Conservation (phyloP, 371 early-diverging fungal species). For the Modicella reniformis region DNA sequence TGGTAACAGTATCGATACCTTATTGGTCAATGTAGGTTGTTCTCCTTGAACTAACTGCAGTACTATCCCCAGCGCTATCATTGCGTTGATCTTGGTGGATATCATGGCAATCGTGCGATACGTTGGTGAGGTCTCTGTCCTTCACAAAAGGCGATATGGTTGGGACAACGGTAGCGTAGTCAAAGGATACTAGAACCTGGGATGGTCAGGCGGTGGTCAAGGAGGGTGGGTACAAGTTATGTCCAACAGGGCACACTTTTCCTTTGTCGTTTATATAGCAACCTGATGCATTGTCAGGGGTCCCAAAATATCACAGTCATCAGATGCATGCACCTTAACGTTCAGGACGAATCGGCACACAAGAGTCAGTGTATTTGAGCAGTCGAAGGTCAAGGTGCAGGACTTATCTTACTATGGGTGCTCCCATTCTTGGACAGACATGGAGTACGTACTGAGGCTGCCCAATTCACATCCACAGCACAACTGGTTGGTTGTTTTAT, state of each 20-base stretch:
- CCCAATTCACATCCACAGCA: too few relatives aligned
- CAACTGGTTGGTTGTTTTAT: too few relatives aligned
- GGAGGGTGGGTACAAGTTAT: neutral
- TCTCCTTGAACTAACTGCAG: conserved; percentile 18
- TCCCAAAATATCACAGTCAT: neutral
- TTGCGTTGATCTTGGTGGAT: conserved; percentile 9
- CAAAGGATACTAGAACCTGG: neutral
- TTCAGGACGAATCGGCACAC: neutral
- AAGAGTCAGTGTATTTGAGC: neutral
- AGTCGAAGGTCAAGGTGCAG: neutral
- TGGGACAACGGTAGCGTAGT: neutral
- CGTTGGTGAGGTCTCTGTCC: too few relatives aligned
- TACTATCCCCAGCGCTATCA: conserved; percentile 22
- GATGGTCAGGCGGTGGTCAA: neutral
- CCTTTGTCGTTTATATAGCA: neutral
- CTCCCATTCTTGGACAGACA: too few relatives aligned
- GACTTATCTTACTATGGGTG: too few relatives aligned
- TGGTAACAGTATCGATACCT: conserved; percentile 1
- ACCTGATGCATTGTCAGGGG: neutral
- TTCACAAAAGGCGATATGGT: neutral
- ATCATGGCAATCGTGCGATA: conserved; percentile 7
- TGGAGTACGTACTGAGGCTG: too few relatives aligned
- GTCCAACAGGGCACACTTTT: neutral
- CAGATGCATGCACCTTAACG: neutral
- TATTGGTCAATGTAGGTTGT: conserved; percentile 12